A percentile compares a stretch with the other conserved stretches of the same genome.
Evolutionary conservation across 1,284 basidiomycete species (phyloP).

Genomic region (Coniferiporia sulphurascens): DNA sequence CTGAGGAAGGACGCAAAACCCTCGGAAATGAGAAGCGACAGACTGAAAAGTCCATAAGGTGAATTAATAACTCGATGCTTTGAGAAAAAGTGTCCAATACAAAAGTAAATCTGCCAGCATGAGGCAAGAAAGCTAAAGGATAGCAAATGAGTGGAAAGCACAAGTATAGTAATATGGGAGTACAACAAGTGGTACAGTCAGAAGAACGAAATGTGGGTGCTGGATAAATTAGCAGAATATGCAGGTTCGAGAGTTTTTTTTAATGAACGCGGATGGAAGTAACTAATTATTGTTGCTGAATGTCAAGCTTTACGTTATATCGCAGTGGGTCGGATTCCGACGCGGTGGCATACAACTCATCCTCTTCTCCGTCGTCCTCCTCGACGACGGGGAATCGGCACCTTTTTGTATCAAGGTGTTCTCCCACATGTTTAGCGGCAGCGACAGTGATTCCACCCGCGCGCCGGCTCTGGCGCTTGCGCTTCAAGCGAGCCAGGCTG

Average conservation of each 20-base stretch:
- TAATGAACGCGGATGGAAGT: background rate
- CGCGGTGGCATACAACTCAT: background rate
- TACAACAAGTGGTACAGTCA: background rate
- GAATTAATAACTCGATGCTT: too few species aligned
- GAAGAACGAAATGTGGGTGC: background rate
- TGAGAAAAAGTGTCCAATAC: too few species aligned
- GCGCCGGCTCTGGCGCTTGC: conserved; percentile 15
- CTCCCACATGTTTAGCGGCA: background rate
- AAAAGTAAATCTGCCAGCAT: too few species aligned
- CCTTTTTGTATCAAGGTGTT: background rate
- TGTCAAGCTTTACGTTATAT: background rate
- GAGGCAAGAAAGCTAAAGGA: too few species aligned
- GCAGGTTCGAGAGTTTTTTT: background rate
- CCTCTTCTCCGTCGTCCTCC: conserved; percentile 12
- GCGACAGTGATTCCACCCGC: background rate
- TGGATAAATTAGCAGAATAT: background rate
- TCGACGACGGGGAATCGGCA: conserved; percentile 12
- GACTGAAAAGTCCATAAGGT: too few species aligned
- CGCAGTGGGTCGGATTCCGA: background rate
- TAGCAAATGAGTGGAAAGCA: too few species aligned
- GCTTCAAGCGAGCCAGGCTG: conserved; percentile 36
- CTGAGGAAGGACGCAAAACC: background rate
- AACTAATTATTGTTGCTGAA: background rate
- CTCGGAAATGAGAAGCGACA: background rate
- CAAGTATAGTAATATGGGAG: background rate